Percentiles rank a stretch among this genome's conserved stretches.
These are phyloP conservation scores for Elsinoe australis DNA, from an alignment of 2,329 filamentous ascomycete genomes.

Conservation along the genomic window DNA sequence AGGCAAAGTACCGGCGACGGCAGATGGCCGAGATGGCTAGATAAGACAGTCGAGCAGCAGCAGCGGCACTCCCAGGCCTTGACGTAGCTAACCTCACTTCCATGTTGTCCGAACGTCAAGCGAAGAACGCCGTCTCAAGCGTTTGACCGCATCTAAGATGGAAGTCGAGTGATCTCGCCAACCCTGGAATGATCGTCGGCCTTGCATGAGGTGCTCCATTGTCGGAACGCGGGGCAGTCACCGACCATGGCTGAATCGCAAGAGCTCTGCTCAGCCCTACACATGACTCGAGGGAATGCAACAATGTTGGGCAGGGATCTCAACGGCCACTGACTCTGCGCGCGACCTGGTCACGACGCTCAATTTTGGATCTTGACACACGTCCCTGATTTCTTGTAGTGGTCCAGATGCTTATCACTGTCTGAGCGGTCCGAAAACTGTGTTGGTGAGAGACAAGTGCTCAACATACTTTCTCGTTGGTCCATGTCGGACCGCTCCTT, in stretches of 20 bases:
- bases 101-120: not conserved
- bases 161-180: no score
- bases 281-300: not conserved
- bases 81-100: not conserved
- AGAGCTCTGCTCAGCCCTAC: conserved; percentile 10
- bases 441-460: no score
- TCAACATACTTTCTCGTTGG: not conserved
- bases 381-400: no score
- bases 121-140: no score
- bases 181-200: no score
- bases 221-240: no score
- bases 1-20: conserved; percentile 30
- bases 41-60: conserved; percentile 33
- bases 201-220: no score
- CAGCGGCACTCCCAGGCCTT: conserved; percentile 1
- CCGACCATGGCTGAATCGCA: no score
- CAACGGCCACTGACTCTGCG: conserved; percentile 6
- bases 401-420: no score
- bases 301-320: conserved; percentile 12
- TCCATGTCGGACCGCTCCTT: not conserved
- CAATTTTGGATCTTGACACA: no score
- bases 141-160: no score
- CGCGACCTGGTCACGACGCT: not conserved
- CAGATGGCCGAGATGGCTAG: conserved; percentile 29
- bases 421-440: no score